These are phyloP conservation scores for Euphorbia pulcherrima DNA, from an alignment of 345 rosid species.

Conservation along the genomic window DNA sequence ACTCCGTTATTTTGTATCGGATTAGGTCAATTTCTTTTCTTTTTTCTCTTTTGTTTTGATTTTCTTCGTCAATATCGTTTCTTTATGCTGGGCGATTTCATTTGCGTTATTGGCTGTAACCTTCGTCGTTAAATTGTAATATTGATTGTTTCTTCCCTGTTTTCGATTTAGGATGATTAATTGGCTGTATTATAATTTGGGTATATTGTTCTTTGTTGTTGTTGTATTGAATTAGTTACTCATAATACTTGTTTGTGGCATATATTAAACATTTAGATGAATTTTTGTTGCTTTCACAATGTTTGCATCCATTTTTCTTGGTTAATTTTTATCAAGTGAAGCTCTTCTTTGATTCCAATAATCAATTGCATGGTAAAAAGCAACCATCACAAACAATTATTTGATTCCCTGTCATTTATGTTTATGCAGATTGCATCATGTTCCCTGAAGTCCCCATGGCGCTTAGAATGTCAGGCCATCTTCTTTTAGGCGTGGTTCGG, in stretches of 20 bases:
- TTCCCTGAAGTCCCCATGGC: slow-evolving; percentile 74
- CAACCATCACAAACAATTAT: background rate
- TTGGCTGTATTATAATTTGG: background rate
- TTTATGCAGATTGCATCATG: slow-evolving; percentile 55
- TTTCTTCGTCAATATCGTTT: background rate
- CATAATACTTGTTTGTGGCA: background rate
- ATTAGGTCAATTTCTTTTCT: background rate
- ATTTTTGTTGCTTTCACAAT: background rate
- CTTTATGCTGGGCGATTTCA: background rate
- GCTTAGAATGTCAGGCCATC: slow-evolving; percentile 74
- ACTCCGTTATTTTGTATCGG: background rate
- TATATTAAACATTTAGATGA: background rate
- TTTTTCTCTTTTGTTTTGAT: background rate
- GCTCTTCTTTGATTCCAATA: background rate
- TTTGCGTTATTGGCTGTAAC: background rate
- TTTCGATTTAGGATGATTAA: too few relatives aligned
- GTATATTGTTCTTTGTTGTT: background rate
- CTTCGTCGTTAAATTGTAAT: background rate
- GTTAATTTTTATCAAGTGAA: background rate
- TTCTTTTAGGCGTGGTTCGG: slow-evolving; percentile 81
- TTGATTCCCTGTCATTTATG: background rate
- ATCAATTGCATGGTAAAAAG: background rate
- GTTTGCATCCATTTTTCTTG: background rate
- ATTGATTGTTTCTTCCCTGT: background rate
- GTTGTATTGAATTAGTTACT: background rate